Base-by-base conservation (phyloP, 108 stramenopile genomes). In the Nitzschia sp. region DNA sequence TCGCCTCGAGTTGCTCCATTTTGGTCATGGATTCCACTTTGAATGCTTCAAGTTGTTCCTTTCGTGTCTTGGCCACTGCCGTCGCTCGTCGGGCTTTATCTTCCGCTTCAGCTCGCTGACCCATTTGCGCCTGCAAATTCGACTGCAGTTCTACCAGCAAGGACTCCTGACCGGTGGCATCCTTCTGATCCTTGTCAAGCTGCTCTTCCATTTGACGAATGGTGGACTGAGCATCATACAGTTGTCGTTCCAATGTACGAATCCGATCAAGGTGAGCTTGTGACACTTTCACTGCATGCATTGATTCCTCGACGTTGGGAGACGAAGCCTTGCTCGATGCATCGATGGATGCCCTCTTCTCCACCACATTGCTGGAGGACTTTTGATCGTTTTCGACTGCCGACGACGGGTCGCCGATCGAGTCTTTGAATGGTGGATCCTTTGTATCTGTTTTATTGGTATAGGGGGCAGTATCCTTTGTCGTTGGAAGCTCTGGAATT, bases 101-200 rank as follows among this genome's bases (percentile, higher is more conserved):
- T 62, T 77, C 78, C 3, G 77, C 82, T 50, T 78, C 85, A 15
- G 75, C 79, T 36, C 76, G 66, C 22, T 53, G 58, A 3, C 30
- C 78, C 80, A 87, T 85, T 77, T 92, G 79, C 19, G 65, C 60
- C 66, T 89, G 82, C 16, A 92, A 62, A 23, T 85, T 79, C 13
- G 47, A 50, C 71, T 92, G 88, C 15, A 86, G 73, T 66, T 92
- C 88, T 22, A 73, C 75, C 9, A 92, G 66, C 16, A 86, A 44
- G 11, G 67, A 53, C 17, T 76, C 81, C 32, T 57, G 45, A 32
- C 55, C 28, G 35, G 54, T 22, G 21, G 26, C 25, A 3, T 76
- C 63, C 38, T 64, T 55, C 34, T 69, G 47, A 6, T 53, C 63
- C 16, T 58, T 38, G 28, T 63, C 29, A 44, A 57, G 54, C n/a